Conservation (phyloP, 2,329 filamentous ascomycete species). For the Neofusicoccum parvum region DNA sequence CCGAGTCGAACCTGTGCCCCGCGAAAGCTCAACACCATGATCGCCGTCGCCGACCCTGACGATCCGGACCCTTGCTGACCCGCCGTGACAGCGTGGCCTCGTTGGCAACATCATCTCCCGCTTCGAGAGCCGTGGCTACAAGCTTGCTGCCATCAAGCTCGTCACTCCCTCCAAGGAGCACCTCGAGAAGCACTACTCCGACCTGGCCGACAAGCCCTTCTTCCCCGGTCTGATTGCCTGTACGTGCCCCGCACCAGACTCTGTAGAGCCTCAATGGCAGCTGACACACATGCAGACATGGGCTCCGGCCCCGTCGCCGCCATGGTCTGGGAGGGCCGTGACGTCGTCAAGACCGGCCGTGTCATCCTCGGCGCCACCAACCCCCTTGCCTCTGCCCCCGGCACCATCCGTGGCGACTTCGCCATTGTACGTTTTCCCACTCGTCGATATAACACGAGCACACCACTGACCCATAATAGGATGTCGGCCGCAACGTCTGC, state of each 20-base stretch:
- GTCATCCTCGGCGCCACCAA: slow-evolving; percentile 98
- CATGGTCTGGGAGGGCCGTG: slow-evolving; percentile 99
- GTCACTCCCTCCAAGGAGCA: slow-evolving; percentile 85
- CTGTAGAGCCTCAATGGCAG: not conserved
- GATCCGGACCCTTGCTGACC: slow-evolving; percentile 14
- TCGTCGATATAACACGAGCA: not conserved
- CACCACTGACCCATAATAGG: slow-evolving; percentile 36
- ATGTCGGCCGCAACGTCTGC: slow-evolving; percentile 98
- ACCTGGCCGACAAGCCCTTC: slow-evolving; percentile 93
- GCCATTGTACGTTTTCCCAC: slow-evolving; percentile 45
- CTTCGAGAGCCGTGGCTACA: slow-evolving; percentile 98
- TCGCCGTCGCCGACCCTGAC: slow-evolving; percentile 4
- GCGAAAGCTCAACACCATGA: slow-evolving; percentile 4
- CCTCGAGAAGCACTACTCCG: slow-evolving; percentile 96
- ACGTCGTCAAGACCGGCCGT: slow-evolving; percentile 98
- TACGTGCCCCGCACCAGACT: slow-evolving; percentile 46
- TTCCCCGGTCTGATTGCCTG: slow-evolving; percentile 92
- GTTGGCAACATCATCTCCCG: slow-evolving; percentile 96
- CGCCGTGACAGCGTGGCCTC: slow-evolving; percentile 78
- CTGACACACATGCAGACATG: slow-evolving; percentile 70
- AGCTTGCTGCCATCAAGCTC: slow-evolving; percentile 98
- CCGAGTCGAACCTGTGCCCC: not conserved
- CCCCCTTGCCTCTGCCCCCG: slow-evolving; percentile 89
- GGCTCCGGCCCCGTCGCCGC: slow-evolving; percentile 92
- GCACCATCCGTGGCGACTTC: slow-evolving; percentile 96